A percentile compares a stretch with the other conserved stretches of the same genome.
Evolutionary conservation across 2,329 filamentous ascomycete genomes (phyloP).

Genomic region (Alternaria sp.): DNA sequence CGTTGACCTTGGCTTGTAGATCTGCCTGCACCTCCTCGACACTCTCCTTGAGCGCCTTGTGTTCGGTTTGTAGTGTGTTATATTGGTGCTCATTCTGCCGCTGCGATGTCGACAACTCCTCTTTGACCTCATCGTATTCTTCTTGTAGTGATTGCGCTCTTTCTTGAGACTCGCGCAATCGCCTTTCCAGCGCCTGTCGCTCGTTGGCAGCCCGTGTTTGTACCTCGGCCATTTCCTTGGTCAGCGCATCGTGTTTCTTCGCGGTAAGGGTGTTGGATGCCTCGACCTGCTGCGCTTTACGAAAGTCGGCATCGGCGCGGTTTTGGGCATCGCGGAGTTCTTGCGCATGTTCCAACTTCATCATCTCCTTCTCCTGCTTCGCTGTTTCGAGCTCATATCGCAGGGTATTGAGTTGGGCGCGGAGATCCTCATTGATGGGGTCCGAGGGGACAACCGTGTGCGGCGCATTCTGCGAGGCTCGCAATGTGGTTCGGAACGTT

Average conservation of each 20-base stretch:
- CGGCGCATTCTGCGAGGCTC: slow-evolving; percentile 52
- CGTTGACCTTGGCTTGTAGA: slow-evolving; percentile 62
- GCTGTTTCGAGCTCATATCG: slow-evolving; percentile 87
- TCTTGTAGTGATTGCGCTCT: slow-evolving; percentile 78
- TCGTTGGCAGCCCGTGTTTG: slow-evolving; percentile 65
- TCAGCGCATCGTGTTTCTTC: slow-evolving; percentile 63
- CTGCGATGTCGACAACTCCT: slow-evolving; percentile 73
- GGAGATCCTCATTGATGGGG: slow-evolving; percentile 75
- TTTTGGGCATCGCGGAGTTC: slow-evolving; percentile 82
- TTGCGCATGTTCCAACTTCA: slow-evolving; percentile 78
- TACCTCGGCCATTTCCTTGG: slow-evolving; percentile 63
- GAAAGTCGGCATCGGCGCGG: slow-evolving; percentile 86
- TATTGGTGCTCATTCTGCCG: slow-evolving; percentile 69
- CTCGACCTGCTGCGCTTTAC: slow-evolving; percentile 69
- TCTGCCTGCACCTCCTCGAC: slow-evolving; percentile 69
- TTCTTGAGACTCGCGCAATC: slow-evolving; percentile 67
- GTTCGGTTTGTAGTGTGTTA: slow-evolving; percentile 68
- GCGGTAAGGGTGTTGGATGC: slow-evolving; percentile 59
- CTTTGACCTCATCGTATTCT: slow-evolving; percentile 82
- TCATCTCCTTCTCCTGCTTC: slow-evolving; percentile 86
- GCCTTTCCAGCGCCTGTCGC: slow-evolving; percentile 63
- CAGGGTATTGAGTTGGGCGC: slow-evolving; percentile 86
- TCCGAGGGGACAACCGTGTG: slow-evolving; percentile 52
- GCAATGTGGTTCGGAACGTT: slow-evolving; percentile 51
- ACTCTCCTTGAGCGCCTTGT: slow-evolving; percentile 65